Base-by-base conservation (phyloP, 225 moss, liverwort and hornwort species). In the Asterella californica region DNA sequence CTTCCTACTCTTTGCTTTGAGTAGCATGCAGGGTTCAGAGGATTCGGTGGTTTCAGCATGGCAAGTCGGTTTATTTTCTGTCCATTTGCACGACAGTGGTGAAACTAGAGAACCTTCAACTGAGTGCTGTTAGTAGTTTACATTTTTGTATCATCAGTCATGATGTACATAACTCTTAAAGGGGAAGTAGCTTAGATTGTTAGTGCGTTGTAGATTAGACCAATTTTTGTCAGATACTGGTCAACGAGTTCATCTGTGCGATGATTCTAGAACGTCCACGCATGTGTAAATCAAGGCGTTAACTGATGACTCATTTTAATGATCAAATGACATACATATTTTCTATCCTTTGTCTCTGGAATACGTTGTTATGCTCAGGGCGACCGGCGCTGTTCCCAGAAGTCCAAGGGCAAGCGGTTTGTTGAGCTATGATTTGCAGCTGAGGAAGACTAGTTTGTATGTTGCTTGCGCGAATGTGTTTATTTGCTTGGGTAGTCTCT, bases 191-290 rank as follows among this genome's bases (percentile, higher is more conserved):
- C 42, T 42, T 42, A 42, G 42, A 2, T 18, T 5, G 11, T 6
- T 49, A 32, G 74, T 74, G 53, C 24, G 49, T 9, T 49, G 24
- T 49, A 25, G 47, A 32, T 6, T 33, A 32, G 50, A 2, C 27
- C 48, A 50, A 70, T n/a, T 74, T 32, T 49, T 74, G 49, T 74
- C 30, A 10, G 30, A 15, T 30, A 49, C 29, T 32, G 73, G 50
- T 74, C 52, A 30, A 47, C 27, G 52, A 32, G n/a, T 53, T 74
- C 74, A 74, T 74, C 74, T 74, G 4, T 32, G 50, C 19, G 74
- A 53, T 74, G 71, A 72, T 74, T 70, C 18, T 10, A 50, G 6
- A 49, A 18, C 32, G 27, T 74, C 52, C 22, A 47, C 32, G 32
- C 32, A 1, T 50, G n/a, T 74, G 74, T 74, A 74, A 73, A 49